A percentile compares a stretch with the other conserved stretches of the same genome.
Conservation (phyloP, 1,284 basidiomycete genomes). For the Volvariella surrecta region DNA sequence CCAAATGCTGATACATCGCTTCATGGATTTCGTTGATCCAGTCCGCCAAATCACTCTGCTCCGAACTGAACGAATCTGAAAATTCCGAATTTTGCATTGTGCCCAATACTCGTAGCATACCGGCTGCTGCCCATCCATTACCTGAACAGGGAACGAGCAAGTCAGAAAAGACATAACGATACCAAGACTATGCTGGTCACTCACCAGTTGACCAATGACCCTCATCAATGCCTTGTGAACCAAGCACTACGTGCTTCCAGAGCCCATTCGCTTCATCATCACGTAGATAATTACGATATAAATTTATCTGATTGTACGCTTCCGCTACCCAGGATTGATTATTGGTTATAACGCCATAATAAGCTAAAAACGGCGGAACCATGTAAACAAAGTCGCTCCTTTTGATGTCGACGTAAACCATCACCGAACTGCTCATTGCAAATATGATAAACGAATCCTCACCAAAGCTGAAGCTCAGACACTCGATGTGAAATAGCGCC, state of each 20-base stretch:
- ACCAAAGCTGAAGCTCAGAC: conserved; percentile 66
- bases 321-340: conserved; percentile 63
- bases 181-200: conserved; percentile 4
- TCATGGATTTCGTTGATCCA: conserved; percentile 72
- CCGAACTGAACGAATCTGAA: conserved; percentile 33
- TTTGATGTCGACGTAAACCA: conserved; percentile 1
- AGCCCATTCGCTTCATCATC: conserved; percentile 40
- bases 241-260: conserved; percentile 66
- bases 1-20: conserved; percentile 56
- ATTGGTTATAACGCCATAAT: conserved; percentile 66
- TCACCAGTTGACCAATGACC: conserved; percentile 72
- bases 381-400: conserved; percentile 81
- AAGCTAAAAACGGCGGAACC: conserved; percentile 90
- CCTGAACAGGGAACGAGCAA: conserved; percentile 30
- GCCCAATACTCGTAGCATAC: conserved; percentile 76
- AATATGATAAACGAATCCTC: conserved; percentile 13
- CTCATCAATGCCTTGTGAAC: conserved; percentile 38
- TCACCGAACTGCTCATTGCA: not conserved
- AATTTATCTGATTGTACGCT: conserved; percentile 71
- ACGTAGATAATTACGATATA: conserved; percentile 64
- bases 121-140: conserved; percentile 81
- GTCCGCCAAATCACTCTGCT: conserved; percentile 50
- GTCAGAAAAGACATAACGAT: not conserved
- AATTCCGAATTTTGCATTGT: conserved; percentile 63
- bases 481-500: conserved; percentile 80